Conservation (phyloP, 495 filamentous ascomycete species). For the Hypoxylon fragiforme region DNA sequence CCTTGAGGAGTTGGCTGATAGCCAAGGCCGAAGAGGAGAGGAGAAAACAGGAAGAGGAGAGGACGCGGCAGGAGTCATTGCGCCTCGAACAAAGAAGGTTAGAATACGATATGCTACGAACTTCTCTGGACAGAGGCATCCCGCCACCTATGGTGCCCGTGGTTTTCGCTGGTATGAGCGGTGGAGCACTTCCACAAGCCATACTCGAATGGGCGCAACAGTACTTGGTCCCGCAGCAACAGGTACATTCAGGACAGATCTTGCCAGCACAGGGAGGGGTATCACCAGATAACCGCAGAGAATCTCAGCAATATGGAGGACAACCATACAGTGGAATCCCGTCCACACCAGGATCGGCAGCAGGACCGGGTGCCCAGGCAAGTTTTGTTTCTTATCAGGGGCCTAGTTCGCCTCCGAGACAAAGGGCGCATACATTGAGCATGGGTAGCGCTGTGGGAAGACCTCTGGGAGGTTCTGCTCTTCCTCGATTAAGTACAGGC, state of each 20-base stretch:
- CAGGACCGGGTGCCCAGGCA: conserved; percentile 37
- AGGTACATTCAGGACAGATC: conserved; percentile 55
- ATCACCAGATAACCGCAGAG: conserved; percentile 51
- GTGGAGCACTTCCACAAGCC: conserved; percentile 57
- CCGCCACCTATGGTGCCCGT: conserved; percentile 86
- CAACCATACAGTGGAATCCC: conserved; percentile 49
- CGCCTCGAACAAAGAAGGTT: conserved; percentile 80
- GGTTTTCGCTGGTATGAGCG: conserved; percentile 83
- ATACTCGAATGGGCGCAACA: conserved; percentile 78
- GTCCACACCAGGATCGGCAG: conserved; percentile 49
- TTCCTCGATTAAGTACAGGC: conserved; percentile 38
- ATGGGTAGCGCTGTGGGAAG: conserved; percentile 41
- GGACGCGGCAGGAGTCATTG: conserved; percentile 76
- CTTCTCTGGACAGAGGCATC: conserved; percentile 77
- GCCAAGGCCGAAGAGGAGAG: conserved; percentile 86
- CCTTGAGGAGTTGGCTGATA: conserved; percentile 78
- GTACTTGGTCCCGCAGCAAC: conserved; percentile 59
- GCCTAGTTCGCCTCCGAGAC: conserved; percentile 48
- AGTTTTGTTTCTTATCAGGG: conserved; percentile 39
- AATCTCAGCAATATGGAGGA: conserved; percentile 47
- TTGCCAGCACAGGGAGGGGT: conserved; percentile 53
- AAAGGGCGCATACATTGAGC: conserved; percentile 41
- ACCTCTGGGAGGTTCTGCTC: conserved; percentile 35
- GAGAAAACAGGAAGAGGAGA: conserved; percentile 84
- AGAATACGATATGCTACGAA: conserved; percentile 81